Conservation (phyloP, 2,329 filamentous ascomycete genomes). For the Sodiomyces alkalinus region DNA sequence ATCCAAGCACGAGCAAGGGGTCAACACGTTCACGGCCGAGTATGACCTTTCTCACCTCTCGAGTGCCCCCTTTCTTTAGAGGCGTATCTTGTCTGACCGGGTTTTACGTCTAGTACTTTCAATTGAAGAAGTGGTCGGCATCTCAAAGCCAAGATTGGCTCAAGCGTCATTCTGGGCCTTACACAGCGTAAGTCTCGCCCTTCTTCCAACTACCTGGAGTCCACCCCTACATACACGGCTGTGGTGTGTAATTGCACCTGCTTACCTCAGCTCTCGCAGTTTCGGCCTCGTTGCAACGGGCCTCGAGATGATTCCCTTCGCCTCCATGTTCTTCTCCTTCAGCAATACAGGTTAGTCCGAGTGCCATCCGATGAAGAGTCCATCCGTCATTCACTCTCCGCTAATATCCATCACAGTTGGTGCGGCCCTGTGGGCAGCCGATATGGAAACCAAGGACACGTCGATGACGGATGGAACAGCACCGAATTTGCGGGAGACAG, state of each 20-base stretch:
- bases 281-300: slow-evolving; percentile 62
- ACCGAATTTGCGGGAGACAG: slow-evolving; percentile 32
- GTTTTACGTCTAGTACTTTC: slow-evolving; percentile 65
- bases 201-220: too few relatives aligned
- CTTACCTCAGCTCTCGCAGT: slow-evolving; percentile 25
- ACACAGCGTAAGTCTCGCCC: slow-evolving; percentile 52
- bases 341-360: slow-evolving; percentile 59
- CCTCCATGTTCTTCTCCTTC: slow-evolving; percentile 72
- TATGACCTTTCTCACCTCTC: slow-evolving; percentile 24
- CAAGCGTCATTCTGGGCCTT: slow-evolving; percentile 54
- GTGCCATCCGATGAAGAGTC: too few relatives aligned
- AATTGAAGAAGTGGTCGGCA: slow-evolving; percentile 70
- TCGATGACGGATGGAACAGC: slow-evolving; percentile 34
- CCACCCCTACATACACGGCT: too few relatives aligned
- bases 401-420: too few relatives aligned
- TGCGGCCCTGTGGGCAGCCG: slow-evolving; percentile 86
- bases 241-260: slow-evolving; percentile 2
- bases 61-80: neutral
- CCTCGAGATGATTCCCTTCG: slow-evolving; percentile 72
- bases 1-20: slow-evolving; percentile 47
- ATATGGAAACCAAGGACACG: slow-evolving; percentile 49
- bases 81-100: neutral
- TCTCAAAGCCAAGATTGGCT: slow-evolving; percentile 54
- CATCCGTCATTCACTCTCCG: neutral
- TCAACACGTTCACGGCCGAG: slow-evolving; percentile 34